Evolutionary conservation across 371 early-diverging fungal species (phyloP), one percentile per base, ranked within the genome.

Genomic region (Haplosporangium sp.): DNA sequence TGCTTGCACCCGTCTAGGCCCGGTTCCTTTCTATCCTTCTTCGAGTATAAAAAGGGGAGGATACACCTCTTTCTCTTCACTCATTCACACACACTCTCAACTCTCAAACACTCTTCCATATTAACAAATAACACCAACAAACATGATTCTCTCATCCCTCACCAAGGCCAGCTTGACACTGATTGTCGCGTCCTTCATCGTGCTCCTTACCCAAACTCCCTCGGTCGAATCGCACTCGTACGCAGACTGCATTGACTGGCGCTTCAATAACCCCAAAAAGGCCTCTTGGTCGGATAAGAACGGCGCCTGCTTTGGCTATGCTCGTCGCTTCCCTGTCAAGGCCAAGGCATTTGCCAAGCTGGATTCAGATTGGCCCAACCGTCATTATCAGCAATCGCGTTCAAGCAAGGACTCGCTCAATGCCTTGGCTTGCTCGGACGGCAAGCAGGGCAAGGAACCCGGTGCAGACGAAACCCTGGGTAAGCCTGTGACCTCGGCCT

Each of bases 331-430:
- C 77, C 77, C 77, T 16, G 16, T 67, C 18, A 62, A 69, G 47
- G 68, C 56, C 42, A 77, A 77, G 68, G 57, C 68, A 2, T 77
- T 77, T n/a, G 72, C 67, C 53, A 71, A 71, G 64, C 67, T 77
- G 45, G 77, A 77, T 42, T 71, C 72, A 12, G 64, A 71, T 29
- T 59, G 55, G 50, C 77, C 77, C 63, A 71, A 77, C 77, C 77
- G 77, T n/a, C 77, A 77, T 67, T 77, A 71, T 64, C 72, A 77
- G 64, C 77, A 77, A 54, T 46, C 55, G 16, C 77, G 72, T 53
- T 54, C 61, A 53, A 60, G 67, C 64, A 63, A 67, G 20, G 59
- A 65, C 11, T 43, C 67, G 6, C 41, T 55, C 10, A 42, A 63
- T 5, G 60, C 55, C 20, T 48, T 67, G n/a, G 38, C 77, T 36